phyloP scores from a whole-genome alignment of 257 asterid species.

The Solanum appendiculatum region DNA sequence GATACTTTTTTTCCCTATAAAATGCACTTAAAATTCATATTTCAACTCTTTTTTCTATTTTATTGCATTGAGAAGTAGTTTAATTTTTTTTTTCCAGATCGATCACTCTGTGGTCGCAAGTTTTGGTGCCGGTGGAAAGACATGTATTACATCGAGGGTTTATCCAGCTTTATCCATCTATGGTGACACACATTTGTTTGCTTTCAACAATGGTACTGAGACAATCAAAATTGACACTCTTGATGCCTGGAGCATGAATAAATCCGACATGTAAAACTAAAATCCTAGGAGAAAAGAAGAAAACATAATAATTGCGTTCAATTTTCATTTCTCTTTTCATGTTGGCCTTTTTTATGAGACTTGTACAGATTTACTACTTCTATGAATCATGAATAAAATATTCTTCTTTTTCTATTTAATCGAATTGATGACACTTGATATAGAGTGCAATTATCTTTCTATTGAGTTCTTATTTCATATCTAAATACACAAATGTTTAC shows the following conservation, averaged over 20 bases:
- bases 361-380: not conserved
- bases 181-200: not conserved
- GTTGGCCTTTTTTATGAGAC: not conserved
- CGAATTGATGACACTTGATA: not conserved
- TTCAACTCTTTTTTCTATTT: no score
- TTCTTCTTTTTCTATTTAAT: not conserved
- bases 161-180: not conserved
- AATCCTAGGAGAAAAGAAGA: no score
- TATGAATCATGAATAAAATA: not conserved
- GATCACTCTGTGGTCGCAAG: not conserved
- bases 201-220: slow-evolving; percentile 2
- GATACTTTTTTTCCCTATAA: not conserved
- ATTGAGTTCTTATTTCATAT: not conserved
- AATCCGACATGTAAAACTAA: not conserved
- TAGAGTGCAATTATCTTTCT: not conserved
- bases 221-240: not conserved
- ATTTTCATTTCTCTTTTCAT: not conserved
- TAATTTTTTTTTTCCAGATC: not conserved
- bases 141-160: not conserved
- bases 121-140: not conserved
- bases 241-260: not conserved
- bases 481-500: not conserved
- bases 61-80: not conserved
- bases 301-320: not conserved
- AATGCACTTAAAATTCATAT: not conserved